These are phyloP conservation scores for Penicillium brasilianum DNA, from an alignment of 2,329 filamentous ascomycete species.

Conservation along the genomic window DNA sequence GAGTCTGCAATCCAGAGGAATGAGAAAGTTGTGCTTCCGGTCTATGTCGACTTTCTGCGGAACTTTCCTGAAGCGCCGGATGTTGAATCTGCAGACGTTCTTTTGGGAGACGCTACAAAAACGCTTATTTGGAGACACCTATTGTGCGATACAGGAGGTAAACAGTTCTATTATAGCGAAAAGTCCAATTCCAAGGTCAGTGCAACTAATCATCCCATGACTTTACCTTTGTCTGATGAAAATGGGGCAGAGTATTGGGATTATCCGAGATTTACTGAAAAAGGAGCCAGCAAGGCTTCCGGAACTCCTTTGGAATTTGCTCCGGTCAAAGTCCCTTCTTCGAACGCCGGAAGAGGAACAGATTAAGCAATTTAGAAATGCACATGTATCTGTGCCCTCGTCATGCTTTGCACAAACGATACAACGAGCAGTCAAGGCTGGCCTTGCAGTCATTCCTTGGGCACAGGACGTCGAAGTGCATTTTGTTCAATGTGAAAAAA, in stretches of 20 bases:
- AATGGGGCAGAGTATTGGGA: neutral
- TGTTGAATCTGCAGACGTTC: no score
- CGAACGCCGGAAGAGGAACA: neutral
- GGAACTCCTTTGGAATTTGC: neutral
- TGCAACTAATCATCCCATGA: neutral
- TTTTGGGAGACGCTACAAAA: neutral
- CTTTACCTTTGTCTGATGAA: neutral
- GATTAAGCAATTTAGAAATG: neutral
- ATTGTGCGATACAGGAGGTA: neutral
- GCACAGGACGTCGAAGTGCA: neutral
- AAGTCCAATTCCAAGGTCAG: neutral
- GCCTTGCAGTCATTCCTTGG: neutral
- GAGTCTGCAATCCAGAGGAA: no score
- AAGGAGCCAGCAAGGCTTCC: neutral
- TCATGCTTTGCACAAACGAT: neutral
- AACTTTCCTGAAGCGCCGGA: no score
- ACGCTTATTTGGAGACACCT: neutral
- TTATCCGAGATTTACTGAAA: neutral
- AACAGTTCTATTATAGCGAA: neutral
- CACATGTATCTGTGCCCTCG: neutral
- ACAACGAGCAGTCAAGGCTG: neutral
- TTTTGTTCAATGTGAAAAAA: slow-evolving; percentile 1
- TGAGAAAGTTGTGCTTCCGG: no score
- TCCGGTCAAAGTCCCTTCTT: neutral
- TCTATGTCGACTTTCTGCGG: no score